phyloP scores from a whole-genome alignment of 257 asterid genomes.

The Lavandula angustifolia region DNA sequence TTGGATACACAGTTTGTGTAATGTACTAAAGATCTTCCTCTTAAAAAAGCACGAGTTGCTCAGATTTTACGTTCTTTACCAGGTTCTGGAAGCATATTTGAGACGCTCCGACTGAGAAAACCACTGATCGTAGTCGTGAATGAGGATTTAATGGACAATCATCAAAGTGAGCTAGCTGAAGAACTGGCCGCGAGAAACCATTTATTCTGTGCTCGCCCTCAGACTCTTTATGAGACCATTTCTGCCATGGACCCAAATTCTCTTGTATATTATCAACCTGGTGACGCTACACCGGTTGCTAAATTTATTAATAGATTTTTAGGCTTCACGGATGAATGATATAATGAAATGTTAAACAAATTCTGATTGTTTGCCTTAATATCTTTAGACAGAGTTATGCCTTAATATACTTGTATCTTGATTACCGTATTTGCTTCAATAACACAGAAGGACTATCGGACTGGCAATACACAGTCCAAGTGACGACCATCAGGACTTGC shows the following conservation, averaged over 20 bases:
- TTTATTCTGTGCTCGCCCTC: slow-evolving; percentile 82
- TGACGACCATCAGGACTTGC: no score
- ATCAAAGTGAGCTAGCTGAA: slow-evolving; percentile 93
- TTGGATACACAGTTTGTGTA: not conserved
- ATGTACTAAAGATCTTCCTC: not conserved
- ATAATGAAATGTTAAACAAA: slow-evolving; percentile 1
- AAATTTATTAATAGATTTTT: slow-evolving; percentile 56
- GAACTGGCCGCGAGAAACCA: slow-evolving; percentile 85
- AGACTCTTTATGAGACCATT: slow-evolving; percentile 60
- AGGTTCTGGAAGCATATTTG: slow-evolving; percentile 99
- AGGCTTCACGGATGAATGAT: slow-evolving; percentile 62
- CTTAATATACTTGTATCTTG: no score
- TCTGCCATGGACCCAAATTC: slow-evolving; percentile 56
- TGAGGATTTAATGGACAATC: slow-evolving; percentile 97
- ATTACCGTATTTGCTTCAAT: no score
- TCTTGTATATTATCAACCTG: slow-evolving; percentile 69
- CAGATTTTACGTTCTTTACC: slow-evolving; percentile 23
- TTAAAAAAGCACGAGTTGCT: not conserved
- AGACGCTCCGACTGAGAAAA: slow-evolving; percentile 64
- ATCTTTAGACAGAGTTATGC: not conserved
- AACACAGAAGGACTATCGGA: no score
- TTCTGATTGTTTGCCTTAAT: no score
- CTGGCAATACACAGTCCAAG: no score
- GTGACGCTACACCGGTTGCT: slow-evolving; percentile 89
- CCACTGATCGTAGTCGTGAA: slow-evolving; percentile 88